Evolutionary conservation across 805 yeast genomes (phyloP).

Genomic region (Yarrowia deformans): DNA sequence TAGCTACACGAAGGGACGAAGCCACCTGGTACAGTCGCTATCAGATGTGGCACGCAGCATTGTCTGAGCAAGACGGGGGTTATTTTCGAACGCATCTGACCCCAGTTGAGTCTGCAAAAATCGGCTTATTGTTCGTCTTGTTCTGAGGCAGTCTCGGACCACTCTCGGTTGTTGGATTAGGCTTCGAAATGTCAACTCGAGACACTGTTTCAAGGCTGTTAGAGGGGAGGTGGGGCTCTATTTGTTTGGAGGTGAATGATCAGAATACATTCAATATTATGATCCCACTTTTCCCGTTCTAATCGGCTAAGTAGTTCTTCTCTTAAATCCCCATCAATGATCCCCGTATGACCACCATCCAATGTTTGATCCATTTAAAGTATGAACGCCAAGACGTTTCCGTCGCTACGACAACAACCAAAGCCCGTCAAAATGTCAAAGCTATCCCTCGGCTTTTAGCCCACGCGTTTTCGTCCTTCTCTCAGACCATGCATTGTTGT

Average conservation of each 20-base stretch:
- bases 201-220: not conserved
- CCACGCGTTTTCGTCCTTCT: not conserved
- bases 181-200: not conserved
- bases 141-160: not conserved
- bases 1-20: too few species aligned
- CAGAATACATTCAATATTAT: not conserved
- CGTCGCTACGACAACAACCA: not conserved
- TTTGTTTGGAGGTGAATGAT: not conserved
- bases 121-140: not conserved
- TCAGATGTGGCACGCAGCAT: too few species aligned
- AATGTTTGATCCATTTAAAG: constrained; percentile 7
- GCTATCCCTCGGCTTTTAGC: not conserved
- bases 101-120: not conserved
- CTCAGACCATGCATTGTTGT: not conserved
- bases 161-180: not conserved
- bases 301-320: not conserved
- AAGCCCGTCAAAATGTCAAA: not conserved
- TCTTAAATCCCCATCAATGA: not conserved
- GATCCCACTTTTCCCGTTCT: not conserved
- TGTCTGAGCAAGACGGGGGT: too few species aligned
- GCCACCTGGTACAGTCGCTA: too few species aligned
- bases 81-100: too few species aligned
- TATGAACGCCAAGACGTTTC: not conserved
- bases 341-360: not conserved
- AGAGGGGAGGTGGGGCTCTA: not conserved